Percentiles rank a stretch among this genome's conserved stretches.
Conservation (phyloP, 331 rosid species). For the Malus hybrid region DNA sequence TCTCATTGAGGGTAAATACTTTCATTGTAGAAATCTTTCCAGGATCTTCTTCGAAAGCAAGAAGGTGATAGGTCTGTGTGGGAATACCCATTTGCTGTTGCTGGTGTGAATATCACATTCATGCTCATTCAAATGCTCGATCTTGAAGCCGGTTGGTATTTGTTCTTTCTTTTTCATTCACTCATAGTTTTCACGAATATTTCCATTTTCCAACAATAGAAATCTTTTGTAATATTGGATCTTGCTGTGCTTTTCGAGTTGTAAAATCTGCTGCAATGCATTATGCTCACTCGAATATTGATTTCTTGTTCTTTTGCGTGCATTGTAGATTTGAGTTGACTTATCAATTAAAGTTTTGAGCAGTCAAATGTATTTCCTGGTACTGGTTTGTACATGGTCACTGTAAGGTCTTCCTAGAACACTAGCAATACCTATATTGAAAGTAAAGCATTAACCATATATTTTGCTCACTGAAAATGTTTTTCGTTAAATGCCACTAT, state of each 20-base stretch:
- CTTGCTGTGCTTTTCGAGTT: background rate
- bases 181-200: background rate
- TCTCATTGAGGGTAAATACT: constrained; percentile 7
- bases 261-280: background rate
- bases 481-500: background rate
- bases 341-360: background rate
- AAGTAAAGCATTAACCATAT: no score
- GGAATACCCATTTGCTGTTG: constrained; percentile 99
- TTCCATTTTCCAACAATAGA: background rate
- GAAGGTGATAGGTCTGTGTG: constrained; percentile 95
- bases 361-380: background rate
- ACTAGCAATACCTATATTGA: no score
- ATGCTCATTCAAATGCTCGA: constrained; percentile 99
- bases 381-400: no score
- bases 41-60: constrained; percentile 88
- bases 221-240: background rate
- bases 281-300: background rate
- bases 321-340: background rate
- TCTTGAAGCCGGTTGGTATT: constrained; percentile 83
- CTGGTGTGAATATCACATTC: constrained; percentile 97
- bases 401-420: no score
- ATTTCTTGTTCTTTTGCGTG: background rate
- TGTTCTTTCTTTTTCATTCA: constrained; percentile 5
- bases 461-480: no score
- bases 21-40: constrained; percentile 78